A percentile compares a stretch with the other conserved stretches of the same genome.
Conservation (phyloP, 768 basidiomycete genomes). For the Mycena venus region DNA sequence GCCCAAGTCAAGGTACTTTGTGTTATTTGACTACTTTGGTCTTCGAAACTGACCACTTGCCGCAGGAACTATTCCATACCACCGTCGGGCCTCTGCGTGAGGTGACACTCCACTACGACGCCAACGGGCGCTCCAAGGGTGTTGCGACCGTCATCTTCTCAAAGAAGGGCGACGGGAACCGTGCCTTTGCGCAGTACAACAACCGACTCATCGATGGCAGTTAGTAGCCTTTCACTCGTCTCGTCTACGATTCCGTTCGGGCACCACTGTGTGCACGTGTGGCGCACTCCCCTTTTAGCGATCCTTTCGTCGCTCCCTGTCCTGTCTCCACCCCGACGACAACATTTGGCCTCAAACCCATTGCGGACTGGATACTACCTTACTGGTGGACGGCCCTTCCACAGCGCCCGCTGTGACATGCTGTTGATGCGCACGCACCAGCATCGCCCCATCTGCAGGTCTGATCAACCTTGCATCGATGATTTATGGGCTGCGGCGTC, state of each 20-base stretch:
- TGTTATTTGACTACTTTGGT: neutral
- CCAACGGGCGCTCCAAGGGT: conserved; percentile 90
- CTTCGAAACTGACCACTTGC: conserved; percentile 2
- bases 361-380: neutral
- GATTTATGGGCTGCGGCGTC: conserved; percentile 8
- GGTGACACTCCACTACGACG: conserved; percentile 89
- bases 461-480: conserved; percentile 56
- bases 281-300: conserved; percentile 39
- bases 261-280: too few species aligned
- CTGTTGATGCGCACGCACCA: conserved; percentile 25
- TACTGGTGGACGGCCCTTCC: neutral
- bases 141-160: conserved; percentile 89
- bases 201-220: conserved; percentile 99
- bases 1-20: conserved; percentile 88
- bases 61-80: conserved; percentile 90
- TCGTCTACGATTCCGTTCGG: conserved; percentile 56
- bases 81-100: conserved; percentile 92
- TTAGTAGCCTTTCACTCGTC: conserved; percentile 85
- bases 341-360: neutral
- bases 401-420: conserved; percentile 19
- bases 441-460: conserved; percentile 47
- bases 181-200: conserved; percentile 96
- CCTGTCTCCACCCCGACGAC: conserved; percentile 55
- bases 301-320: conserved; percentile 44
- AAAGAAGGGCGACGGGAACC: conserved; percentile 89